Percentiles rank a stretch among this genome's conserved stretches.
phyloP scores from a whole-genome alignment of 192 early-diverging fungal species.

The Thamnidium elegans region DNA sequence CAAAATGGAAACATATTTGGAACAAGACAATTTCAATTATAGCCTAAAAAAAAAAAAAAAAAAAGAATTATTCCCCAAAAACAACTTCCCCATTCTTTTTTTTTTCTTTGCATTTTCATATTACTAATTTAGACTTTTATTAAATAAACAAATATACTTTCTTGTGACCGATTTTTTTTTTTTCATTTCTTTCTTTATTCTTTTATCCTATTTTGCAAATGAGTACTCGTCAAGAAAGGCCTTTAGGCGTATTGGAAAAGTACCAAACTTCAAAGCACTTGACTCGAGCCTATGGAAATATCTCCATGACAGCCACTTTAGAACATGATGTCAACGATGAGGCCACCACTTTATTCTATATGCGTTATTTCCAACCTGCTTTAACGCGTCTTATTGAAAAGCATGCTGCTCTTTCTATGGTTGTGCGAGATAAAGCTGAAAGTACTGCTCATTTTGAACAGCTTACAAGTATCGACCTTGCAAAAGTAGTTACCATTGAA shows the following conservation, averaged over 20 bases:
- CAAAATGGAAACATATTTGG: conserved; percentile 22
- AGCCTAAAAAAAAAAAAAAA: conserved; percentile 14
- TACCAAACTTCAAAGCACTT: conserved; percentile 30
- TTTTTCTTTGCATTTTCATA: background rate
- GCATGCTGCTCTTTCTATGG: conserved; percentile 12
- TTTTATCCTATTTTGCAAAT: background rate
- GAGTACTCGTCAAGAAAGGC: background rate
- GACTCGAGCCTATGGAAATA: conserved; percentile 26
- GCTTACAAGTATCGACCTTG: conserved; percentile 10
- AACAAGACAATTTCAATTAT: conserved; percentile 25
- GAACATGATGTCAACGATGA: background rate
- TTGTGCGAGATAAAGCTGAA: conserved; percentile 2
- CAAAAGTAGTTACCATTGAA: conserved; percentile 6
- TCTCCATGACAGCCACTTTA: conserved; percentile 16
- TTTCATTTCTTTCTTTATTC: background rate
- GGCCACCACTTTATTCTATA: background rate
- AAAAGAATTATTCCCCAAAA: background rate
- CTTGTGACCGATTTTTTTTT: background rate
- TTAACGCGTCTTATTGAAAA: conserved; percentile 20
- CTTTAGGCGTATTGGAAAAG: conserved; percentile 32
- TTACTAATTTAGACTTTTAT: background rate
- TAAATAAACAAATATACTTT: background rate
- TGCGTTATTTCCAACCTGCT: conserved; percentile 20
- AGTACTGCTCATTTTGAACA: conserved; percentile 20
- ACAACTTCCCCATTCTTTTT: background rate